phyloP scores from a whole-genome alignment of 441 rosid species.

The Viola pubescens region DNA sequence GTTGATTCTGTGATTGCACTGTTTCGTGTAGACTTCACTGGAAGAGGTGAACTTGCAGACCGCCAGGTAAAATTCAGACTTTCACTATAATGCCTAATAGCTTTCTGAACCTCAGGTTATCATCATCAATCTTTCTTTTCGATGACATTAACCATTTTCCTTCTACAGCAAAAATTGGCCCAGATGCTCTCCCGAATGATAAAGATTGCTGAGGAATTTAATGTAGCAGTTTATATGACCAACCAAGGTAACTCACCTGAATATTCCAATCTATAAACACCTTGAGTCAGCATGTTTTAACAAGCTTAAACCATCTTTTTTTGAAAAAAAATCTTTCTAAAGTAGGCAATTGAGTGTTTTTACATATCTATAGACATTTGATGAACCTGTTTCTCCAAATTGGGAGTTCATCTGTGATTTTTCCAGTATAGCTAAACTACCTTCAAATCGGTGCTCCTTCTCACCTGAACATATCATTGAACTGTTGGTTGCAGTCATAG shows the following conservation, averaged over 20 bases:
- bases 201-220: slow-evolving; percentile 90
- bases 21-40: slow-evolving; percentile 83
- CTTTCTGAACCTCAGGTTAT: not conserved
- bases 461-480: not conserved
- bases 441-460: no score
- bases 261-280: not conserved
- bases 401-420: not conserved
- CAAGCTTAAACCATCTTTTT: not conserved
- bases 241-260: slow-evolving; percentile 54
- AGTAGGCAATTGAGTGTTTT: slow-evolving; percentile 1
- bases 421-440: not conserved
- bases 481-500: slow-evolving; percentile 52
- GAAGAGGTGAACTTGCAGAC: slow-evolving; percentile 94
- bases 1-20: slow-evolving; percentile 90
- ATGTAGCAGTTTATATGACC: slow-evolving; percentile 84
- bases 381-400: no score
- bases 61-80: slow-evolving; percentile 51
- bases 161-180: slow-evolving; percentile 83
- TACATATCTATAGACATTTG: not conserved
- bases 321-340: not conserved
- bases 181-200: slow-evolving; percentile 84
- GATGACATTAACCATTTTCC: slow-evolving; percentile 9
- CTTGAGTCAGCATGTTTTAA: not conserved
- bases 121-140: not conserved
- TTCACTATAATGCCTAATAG: not conserved